Base-by-base conservation (phyloP, 2,329 filamentous ascomycete species). In the Endothia cerciana region DNA sequence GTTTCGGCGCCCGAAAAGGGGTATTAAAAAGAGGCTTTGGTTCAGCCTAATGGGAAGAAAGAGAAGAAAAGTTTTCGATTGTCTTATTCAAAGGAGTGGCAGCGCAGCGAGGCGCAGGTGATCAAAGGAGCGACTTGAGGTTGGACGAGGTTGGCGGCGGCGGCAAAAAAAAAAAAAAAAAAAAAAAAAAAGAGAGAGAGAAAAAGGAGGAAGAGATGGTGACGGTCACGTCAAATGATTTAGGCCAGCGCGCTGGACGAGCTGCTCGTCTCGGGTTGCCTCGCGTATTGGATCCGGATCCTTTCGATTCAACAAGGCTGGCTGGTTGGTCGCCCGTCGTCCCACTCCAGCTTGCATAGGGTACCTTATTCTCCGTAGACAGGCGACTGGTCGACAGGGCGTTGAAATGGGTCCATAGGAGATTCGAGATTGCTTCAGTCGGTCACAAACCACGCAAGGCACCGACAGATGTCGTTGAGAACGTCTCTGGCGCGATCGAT, bases 21-120 rank as follows among this genome's bases (percentile, higher is more conserved):
- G 36, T 22, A 43, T 33, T 25, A 25, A 40, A 62, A 51, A 15
- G 15, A 60, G 25, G 8, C 19, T n/a, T 43, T 22, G 40, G 7
- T 4, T 8, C 11, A 40, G n/a, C 40, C n/a, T 11, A 7, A n/a
- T n/a, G n/a, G 4, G 25, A 17, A 25, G 13, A 10, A 10, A 7
- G 33, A 41, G 15, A 17, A 33, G 4, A 49, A 60, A 6, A 60
- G 6, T 25, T 5, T 19, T 25, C 8, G 33, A 63, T 28, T 55
- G 15, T 55, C 4, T 43, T 30, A 13, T 43, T 62, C 25, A 62
- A 63, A 63, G 28, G 60, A 63, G 60, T 63, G 60, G 53, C 60
- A 56, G 60, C 60, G 60, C 60, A 63, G 33, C 60, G 30, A 56
- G 51, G 60, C 51, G 60, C 60, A 47, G 38, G n/a, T 58, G 7